phyloP scores from a whole-genome alignment of 2,329 filamentous ascomycete genomes.

The Thermothelomyces thermophilus region DNA sequence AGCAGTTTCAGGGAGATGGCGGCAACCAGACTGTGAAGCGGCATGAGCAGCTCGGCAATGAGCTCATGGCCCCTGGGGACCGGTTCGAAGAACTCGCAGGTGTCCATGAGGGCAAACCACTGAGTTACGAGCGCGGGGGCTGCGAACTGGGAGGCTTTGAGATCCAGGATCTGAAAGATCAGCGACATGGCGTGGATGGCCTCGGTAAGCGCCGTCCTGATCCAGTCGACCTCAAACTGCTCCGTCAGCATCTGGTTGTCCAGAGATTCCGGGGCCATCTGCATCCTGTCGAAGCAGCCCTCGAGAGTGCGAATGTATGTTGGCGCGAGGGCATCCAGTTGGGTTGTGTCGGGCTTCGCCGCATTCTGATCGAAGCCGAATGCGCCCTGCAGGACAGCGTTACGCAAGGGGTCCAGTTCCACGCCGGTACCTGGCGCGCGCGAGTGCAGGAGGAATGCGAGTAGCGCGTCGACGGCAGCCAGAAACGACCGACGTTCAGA shows the following conservation, averaged over 20 bases:
- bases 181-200: constrained; percentile 67
- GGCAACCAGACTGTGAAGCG: constrained; percentile 63
- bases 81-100: constrained; percentile 62
- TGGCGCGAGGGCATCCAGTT: constrained; percentile 39
- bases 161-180: constrained; percentile 62
- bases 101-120: constrained; percentile 70
- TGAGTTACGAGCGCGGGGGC: constrained; percentile 52
- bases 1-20: constrained; percentile 67
- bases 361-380: constrained; percentile 20
- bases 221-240: constrained; percentile 53
- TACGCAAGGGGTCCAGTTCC: constrained; percentile 20
- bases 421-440: constrained; percentile 21
- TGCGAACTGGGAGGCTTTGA: constrained; percentile 48
- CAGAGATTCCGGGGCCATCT: constrained; percentile 42
- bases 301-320: constrained; percentile 43
- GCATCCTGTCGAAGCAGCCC: constrained; percentile 43
- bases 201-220: constrained; percentile 59
- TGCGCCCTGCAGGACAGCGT: constrained; percentile 18
- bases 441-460: constrained; percentile 43
- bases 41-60: constrained; percentile 47
- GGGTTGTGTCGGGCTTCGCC: constrained; percentile 21
- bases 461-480: constrained; percentile 53
- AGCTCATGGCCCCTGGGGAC: constrained; percentile 45
- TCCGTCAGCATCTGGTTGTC: constrained; percentile 37
- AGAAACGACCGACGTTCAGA: constrained; percentile 63